These are phyloP conservation scores for Hyphodiscus hymeniophilus DNA, from an alignment of 495 filamentous ascomycete genomes.

Conservation along the genomic window DNA sequence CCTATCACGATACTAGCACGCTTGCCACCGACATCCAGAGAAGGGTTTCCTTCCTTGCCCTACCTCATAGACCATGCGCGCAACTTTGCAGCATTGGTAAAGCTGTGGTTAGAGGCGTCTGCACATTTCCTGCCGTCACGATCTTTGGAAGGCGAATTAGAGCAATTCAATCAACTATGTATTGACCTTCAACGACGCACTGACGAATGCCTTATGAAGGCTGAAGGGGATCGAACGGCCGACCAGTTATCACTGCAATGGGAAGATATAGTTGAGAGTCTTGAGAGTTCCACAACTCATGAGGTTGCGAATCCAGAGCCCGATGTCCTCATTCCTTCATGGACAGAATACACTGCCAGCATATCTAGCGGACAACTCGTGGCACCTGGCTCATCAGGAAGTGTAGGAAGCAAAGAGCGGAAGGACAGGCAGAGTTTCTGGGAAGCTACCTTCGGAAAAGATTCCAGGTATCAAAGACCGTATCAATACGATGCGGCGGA, in stretches of 20 bases:
- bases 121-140: constrained; percentile 31
- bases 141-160: constrained; percentile 53
- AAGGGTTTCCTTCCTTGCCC: constrained; percentile 91
- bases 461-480: constrained; percentile 17
- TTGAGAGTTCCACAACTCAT: constrained; percentile 12
- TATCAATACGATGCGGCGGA: constrained; percentile 7
- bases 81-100: constrained; percentile 80
- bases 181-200: constrained; percentile 63
- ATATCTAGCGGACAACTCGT: constrained; percentile 1
- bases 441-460: constrained; percentile 20
- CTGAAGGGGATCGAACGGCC: constrained; percentile 49
- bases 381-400: constrained; percentile 16
- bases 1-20: constrained; percentile 85
- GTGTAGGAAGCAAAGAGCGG: constrained; percentile 10
- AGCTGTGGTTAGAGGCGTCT: constrained; percentile 71
- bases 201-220: constrained; percentile 56
- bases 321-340: constrained; percentile 11
- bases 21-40: constrained; percentile 70
- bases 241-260: constrained; percentile 16
- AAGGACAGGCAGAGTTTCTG: constrained; percentile 22
- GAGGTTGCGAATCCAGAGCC: constrained; percentile 10
- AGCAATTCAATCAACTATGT: constrained; percentile 69
- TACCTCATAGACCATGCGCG: constrained; percentile 89
- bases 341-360: constrained; percentile 11
- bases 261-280: constrained; percentile 17